Evolutionary conservation across 768 basidiomycete genomes (phyloP).

Genomic region (Sporobolomyces roseus): DNA sequence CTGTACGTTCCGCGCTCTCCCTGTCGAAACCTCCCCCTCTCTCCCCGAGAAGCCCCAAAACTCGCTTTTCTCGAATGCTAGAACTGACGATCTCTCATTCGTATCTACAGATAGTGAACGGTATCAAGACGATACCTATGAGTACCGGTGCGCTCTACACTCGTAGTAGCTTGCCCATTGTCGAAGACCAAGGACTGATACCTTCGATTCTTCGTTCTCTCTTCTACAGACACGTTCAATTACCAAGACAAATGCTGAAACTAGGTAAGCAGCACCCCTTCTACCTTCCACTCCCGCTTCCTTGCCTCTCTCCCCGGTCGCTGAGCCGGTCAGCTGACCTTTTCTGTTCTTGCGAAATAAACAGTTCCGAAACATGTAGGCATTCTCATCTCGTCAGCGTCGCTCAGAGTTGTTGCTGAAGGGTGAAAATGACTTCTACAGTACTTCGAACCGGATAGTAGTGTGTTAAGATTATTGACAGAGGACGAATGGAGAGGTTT

Average conservation of each 20-base stretch:
- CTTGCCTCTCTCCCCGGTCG: too few species aligned
- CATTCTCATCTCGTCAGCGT: too few species aligned
- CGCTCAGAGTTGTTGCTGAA: too few species aligned
- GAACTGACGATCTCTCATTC: too few species aligned
- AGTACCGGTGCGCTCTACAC: conserved; percentile 58
- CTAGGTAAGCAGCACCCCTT: conserved; percentile 54
- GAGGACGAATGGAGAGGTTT: conserved; percentile 94
- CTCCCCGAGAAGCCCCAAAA: too few species aligned
- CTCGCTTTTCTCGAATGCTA: too few species aligned
- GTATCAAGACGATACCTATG: conserved; percentile 84
- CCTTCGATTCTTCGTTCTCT: neutral
- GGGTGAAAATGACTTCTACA: too few species aligned
- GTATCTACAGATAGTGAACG: conserved; percentile 49
- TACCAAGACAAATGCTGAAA: conserved; percentile 92
- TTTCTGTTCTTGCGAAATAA: neutral
- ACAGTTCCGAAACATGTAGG: conserved; percentile 60
- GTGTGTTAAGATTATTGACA: conserved; percentile 71
- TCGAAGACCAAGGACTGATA: neutral
- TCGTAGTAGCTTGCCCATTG: neutral
- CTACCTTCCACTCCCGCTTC: too few species aligned
- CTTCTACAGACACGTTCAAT: conserved; percentile 72
- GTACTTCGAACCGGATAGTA: conserved; percentile 57
- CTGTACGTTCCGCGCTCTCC: conserved; percentile 2
- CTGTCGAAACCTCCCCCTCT: neutral
- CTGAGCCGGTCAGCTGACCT: too few species aligned